Conservation (phyloP, 495 filamentous ascomycete species). For the Penicillium atrosanguineum region DNA sequence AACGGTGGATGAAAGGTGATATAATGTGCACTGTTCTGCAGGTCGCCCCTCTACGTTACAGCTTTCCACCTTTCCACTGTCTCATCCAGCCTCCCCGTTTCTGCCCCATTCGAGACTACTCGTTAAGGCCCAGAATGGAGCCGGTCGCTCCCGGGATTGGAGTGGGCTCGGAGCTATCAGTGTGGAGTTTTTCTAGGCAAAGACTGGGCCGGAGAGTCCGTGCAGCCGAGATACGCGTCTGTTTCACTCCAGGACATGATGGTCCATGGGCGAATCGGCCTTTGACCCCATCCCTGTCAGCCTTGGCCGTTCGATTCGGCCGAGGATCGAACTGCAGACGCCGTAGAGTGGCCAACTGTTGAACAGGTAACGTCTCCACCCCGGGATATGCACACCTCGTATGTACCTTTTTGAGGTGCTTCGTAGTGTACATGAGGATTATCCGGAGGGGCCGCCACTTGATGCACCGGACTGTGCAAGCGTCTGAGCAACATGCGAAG, state of each 20-base stretch:
- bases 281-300: not conserved
- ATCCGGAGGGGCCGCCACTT: slow-evolving; percentile 9
- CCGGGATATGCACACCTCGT: not conserved
- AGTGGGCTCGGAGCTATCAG: slow-evolving; percentile 21
- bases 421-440: not conserved
- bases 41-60: not conserved
- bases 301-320: slow-evolving; percentile 8
- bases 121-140: not conserved
- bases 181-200: slow-evolving; percentile 23
- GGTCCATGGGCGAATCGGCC: slow-evolving; percentile 4
- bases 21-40: not conserved
- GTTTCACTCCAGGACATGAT: slow-evolving; percentile 30
- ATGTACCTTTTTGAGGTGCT: not conserved
- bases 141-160: slow-evolving; percentile 35
- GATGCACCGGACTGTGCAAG: slow-evolving; percentile 12
- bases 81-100: not conserved
- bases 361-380: not conserved
- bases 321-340: slow-evolving; percentile 3
- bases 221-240: slow-evolving; percentile 47
- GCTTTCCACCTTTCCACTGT: not conserved
- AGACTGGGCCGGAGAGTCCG: slow-evolving; percentile 24
- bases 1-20: slow-evolving; percentile 1
- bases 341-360: not conserved
- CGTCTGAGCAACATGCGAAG: slow-evolving; percentile 4
- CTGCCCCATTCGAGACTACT: not conserved